These are phyloP conservation scores for Hypomyces perniciosus DNA, from an alignment of 2,329 filamentous ascomycete species.

Conservation along the genomic window DNA sequence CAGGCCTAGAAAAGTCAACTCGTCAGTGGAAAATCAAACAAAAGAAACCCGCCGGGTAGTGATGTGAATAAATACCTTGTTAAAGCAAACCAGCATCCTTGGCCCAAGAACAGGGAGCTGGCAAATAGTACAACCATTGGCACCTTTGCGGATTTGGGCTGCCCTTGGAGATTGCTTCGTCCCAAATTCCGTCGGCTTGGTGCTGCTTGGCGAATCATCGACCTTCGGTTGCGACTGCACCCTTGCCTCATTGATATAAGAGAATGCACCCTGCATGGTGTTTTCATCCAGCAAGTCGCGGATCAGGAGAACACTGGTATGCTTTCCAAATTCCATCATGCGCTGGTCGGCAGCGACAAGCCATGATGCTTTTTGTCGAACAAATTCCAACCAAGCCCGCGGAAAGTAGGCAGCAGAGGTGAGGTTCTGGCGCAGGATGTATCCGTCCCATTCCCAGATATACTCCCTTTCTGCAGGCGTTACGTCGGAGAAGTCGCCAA, in stretches of 20 bases:
- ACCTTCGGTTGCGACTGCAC: constrained; percentile 17
- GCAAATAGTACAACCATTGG: constrained; percentile 43
- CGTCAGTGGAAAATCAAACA: not conserved
- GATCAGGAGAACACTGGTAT: constrained; percentile 45
- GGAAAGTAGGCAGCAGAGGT: constrained; percentile 48
- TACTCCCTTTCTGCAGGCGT: constrained; percentile 50
- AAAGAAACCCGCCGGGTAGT: not conserved
- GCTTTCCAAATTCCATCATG: constrained; percentile 50
- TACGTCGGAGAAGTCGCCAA: constrained; percentile 52
- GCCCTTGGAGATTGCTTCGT: constrained; percentile 26
- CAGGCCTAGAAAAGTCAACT: constrained; percentile 33
- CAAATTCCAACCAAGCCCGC: constrained; percentile 46
- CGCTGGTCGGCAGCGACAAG: constrained; percentile 42
- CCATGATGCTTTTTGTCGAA: constrained; percentile 46
- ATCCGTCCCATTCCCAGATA: constrained; percentile 53
- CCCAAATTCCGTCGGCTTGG: constrained; percentile 12
- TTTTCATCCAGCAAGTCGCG: constrained; percentile 41
- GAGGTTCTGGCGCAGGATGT: constrained; percentile 45
- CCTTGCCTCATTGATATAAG: constrained; percentile 38
- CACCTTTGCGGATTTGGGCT: constrained; percentile 35
- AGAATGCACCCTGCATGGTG: constrained; percentile 37
- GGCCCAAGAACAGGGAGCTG: constrained; percentile 43
- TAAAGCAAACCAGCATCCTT: constrained; percentile 43
- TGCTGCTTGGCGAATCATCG: constrained; percentile 12
- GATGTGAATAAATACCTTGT: constrained; percentile 35